Evolutionary conservation across 208 protist genomes (phyloP).

Genomic region (Leishmania arabica): DNA sequence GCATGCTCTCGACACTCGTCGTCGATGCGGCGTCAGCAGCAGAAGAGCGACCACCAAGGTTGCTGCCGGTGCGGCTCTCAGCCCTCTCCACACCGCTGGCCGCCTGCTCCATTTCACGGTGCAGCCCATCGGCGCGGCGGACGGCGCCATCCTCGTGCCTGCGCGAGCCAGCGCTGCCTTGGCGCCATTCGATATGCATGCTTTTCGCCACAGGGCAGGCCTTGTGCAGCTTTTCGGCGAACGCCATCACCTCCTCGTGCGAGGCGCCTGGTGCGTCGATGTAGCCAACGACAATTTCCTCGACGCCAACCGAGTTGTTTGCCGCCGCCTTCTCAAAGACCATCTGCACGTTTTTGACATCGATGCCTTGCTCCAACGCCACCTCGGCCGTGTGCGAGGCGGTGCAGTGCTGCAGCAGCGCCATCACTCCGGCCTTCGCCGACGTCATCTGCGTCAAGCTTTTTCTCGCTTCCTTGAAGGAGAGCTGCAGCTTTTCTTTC

Average conservation of each 20-base stretch:
- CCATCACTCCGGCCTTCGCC: slow-evolving; percentile 67
- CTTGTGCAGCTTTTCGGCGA: slow-evolving; percentile 74
- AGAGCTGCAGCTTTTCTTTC: slow-evolving; percentile 37
- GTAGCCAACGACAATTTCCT: slow-evolving; percentile 80
- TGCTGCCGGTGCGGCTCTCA: background rate
- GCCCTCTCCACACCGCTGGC: slow-evolving; percentile 3
- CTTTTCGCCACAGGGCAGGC: slow-evolving; percentile 68
- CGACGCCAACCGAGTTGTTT: slow-evolving; percentile 36
- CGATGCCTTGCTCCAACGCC: slow-evolving; percentile 78
- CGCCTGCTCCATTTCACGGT: slow-evolving; percentile 12
- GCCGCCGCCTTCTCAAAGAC: slow-evolving; percentile 58
- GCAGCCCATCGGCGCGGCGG: slow-evolving; percentile 1
- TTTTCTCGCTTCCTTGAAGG: slow-evolving; percentile 23
- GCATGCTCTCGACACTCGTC: background rate
- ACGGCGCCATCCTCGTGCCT: background rate
- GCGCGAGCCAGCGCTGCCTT: slow-evolving; percentile 12
- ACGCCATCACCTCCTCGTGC: slow-evolving; percentile 74
- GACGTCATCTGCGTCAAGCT: slow-evolving; percentile 55
- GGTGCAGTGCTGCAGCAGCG: slow-evolving; percentile 84
- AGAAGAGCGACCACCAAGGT: background rate
- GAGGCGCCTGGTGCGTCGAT: slow-evolving; percentile 78
- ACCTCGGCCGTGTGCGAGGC: slow-evolving; percentile 86
- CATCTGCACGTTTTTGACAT: slow-evolving; percentile 80
- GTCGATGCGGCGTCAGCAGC: background rate
- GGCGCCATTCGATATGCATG: slow-evolving; percentile 69